phyloP scores from a whole-genome alignment of 1,284 basidiomycete genomes.

The Sporisorium scitamineum region DNA sequence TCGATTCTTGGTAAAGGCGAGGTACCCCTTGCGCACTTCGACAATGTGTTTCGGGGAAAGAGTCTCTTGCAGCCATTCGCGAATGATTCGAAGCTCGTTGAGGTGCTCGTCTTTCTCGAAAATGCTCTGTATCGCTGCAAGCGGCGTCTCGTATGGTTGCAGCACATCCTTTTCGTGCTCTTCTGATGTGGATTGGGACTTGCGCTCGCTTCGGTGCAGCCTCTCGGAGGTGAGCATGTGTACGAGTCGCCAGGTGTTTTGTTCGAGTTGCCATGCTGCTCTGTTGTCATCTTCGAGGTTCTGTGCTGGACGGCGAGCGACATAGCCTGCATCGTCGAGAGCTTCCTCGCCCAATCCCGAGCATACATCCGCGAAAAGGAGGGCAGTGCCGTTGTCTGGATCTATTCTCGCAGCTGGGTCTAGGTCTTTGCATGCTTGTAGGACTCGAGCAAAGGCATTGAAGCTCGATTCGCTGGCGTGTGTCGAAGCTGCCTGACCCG shows the following conservation, averaged over 20 bases:
- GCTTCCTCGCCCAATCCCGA: slow-evolving; percentile 36
- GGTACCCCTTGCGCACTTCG: slow-evolving; percentile 68
- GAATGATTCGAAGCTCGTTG: slow-evolving; percentile 64
- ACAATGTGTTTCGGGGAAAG: slow-evolving; percentile 56
- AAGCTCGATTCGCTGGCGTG: slow-evolving; percentile 53
- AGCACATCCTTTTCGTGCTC: slow-evolving; percentile 7
- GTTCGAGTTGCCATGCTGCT: slow-evolving; percentile 56
- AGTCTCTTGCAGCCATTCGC: slow-evolving; percentile 66
- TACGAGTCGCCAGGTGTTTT: slow-evolving; percentile 59
- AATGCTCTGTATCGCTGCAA: slow-evolving; percentile 62
- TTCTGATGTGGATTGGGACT: slow-evolving; percentile 30
- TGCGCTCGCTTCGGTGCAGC: slow-evolving; percentile 44
- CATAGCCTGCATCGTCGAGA: slow-evolving; percentile 51
- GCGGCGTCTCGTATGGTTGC: slow-evolving; percentile 61
- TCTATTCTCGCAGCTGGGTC: slow-evolving; percentile 49
- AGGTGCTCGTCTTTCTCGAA: slow-evolving; percentile 56
- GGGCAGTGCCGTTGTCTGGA: slow-evolving; percentile 50
- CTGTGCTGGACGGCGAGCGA: slow-evolving; percentile 21
- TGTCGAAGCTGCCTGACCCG: slow-evolving; percentile 10
- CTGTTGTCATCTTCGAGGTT: slow-evolving; percentile 45
- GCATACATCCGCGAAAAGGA: slow-evolving; percentile 60
- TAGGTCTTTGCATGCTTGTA: slow-evolving; percentile 49
- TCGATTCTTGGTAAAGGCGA: slow-evolving; percentile 65
- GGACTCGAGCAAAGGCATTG: slow-evolving; percentile 56
- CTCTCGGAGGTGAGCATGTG: slow-evolving; percentile 54